Conservation (phyloP, 106 monocot genomes). For the Triglochin maritima region DNA sequence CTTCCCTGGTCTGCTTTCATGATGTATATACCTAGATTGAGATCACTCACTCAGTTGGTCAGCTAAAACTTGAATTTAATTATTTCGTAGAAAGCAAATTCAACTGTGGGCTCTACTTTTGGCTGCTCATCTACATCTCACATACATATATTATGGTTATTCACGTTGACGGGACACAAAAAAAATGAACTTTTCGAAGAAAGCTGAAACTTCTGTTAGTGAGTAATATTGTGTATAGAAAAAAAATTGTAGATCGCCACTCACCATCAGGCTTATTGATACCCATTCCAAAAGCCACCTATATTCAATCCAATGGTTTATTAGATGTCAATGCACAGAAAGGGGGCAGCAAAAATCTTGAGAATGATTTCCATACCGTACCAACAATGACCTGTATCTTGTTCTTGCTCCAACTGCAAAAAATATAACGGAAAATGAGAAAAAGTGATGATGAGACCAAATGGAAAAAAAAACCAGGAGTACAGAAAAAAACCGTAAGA, state of each 20-base stretch:
- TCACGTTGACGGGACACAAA: no score
- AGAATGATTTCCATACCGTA: constrained; percentile 48
- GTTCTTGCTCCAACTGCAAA: constrained; percentile 85
- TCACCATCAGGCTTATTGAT: constrained; percentile 99
- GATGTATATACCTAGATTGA: no score
- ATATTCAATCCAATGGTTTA: constrained; percentile 12
- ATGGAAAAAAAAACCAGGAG: background rate
- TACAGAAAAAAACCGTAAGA: no score
- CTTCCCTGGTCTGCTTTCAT: no score
- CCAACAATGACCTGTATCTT: constrained; percentile 97
- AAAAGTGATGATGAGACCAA: background rate
- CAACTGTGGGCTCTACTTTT: background rate
- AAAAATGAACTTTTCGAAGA: no score
- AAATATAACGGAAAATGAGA: constrained; percentile 2
- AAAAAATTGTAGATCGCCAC: constrained; percentile 4
- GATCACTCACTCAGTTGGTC: no score
- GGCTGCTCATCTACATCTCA: no score
- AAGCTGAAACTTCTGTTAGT: no score
- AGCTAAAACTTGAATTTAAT: no score
- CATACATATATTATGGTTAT: no score
- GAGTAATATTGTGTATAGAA: no score
- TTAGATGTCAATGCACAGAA: constrained; percentile 7
- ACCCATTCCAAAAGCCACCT: constrained; percentile 99
- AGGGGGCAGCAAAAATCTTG: background rate
- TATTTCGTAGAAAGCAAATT: no score